Conservation (phyloP, 2,329 filamentous ascomycete genomes). For the Verticillium longisporum region DNA sequence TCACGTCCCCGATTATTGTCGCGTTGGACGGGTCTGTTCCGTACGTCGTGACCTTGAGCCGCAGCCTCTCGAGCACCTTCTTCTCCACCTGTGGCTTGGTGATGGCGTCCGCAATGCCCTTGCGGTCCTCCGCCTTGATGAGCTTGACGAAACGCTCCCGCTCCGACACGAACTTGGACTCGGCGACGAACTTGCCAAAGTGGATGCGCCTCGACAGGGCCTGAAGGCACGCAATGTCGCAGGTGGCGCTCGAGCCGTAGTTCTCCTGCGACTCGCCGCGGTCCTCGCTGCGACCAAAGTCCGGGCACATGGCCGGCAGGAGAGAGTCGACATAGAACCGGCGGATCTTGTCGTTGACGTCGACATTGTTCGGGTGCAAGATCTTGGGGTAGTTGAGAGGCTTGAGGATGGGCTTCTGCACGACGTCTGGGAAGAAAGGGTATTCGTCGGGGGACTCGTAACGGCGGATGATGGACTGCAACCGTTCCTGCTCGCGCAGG, state of each 20-base stretch:
- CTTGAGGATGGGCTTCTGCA: conserved; percentile 77
- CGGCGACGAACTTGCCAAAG: conserved; percentile 97
- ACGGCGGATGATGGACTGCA: conserved; percentile 89
- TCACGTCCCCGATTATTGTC: conserved; percentile 33
- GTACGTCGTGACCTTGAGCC: conserved; percentile 87
- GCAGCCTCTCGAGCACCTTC: conserved; percentile 80
- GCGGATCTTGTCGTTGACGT: conserved; percentile 85
- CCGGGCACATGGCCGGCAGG: conserved; percentile 74
- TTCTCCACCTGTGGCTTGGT: conserved; percentile 82
- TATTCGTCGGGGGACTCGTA: conserved; percentile 97
- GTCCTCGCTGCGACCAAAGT: conserved; percentile 64
- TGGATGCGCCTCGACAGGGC: conserved; percentile 86
- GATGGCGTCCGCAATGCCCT: conserved; percentile 82
- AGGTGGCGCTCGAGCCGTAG: conserved; percentile 87
- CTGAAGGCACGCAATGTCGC: conserved; percentile 85
- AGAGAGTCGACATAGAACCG: conserved; percentile 75
- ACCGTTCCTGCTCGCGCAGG: conserved; percentile 77
- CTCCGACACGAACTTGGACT: conserved; percentile 87
- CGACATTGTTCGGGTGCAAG: conserved; percentile 81
- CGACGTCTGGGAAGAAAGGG: conserved; percentile 83
- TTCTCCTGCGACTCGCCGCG: conserved; percentile 85
- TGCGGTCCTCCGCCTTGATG: conserved; percentile 73
- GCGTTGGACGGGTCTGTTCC: conserved; percentile 72
- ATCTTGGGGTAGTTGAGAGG: conserved; percentile 84
- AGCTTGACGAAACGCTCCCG: conserved; percentile 71